Evolutionary conservation across 257 asterid genomes (phyloP).

Genomic region (Solanum pennellii): DNA sequence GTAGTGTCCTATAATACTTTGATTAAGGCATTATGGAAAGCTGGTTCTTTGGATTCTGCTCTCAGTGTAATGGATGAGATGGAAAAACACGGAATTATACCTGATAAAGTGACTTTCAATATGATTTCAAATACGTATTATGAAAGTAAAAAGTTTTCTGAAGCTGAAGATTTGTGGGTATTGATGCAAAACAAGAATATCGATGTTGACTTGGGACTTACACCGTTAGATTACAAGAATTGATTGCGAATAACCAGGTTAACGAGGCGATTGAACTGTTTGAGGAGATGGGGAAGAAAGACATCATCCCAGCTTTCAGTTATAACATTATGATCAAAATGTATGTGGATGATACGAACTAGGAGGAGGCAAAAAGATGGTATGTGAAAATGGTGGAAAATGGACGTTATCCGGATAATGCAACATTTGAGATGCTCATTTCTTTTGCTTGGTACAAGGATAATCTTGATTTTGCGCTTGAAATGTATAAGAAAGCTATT

Average conservation of each 20-base stretch:
- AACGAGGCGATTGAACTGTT: slow-evolving; percentile 25
- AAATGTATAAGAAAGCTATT: slow-evolving; percentile 24
- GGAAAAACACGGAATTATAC: slow-evolving; percentile 18
- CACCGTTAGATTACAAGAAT: slow-evolving; percentile 25
- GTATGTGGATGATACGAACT: slow-evolving; percentile 15
- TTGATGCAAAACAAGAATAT: slow-evolving; percentile 32
- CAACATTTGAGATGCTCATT: slow-evolving; percentile 22
- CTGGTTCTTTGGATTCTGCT: slow-evolving; percentile 29
- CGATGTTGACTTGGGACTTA: slow-evolving; percentile 23
- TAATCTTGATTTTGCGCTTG: slow-evolving; percentile 31
- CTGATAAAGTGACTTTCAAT: slow-evolving; percentile 20
- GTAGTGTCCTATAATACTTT: slow-evolving; percentile 27
- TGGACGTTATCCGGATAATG: slow-evolving; percentile 9
- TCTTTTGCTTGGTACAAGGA: slow-evolving; percentile 23
- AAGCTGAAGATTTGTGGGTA: slow-evolving; percentile 43
- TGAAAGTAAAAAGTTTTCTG: slow-evolving; percentile 5
- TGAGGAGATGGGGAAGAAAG: slow-evolving; percentile 20
- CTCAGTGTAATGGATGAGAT: slow-evolving; percentile 28
- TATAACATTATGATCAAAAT: slow-evolving; percentile 35
- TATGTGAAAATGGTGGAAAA: slow-evolving; percentile 15
- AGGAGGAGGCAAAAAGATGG: slow-evolving; percentile 38
- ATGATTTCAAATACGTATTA: slow-evolving; percentile 27
- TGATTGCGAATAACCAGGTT: slow-evolving; percentile 14
- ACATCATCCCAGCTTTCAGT: slow-evolving; percentile 20
- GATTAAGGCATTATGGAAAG: slow-evolving; percentile 26